Percentiles rank a stretch among this genome's conserved stretches.
These are phyloP conservation scores for Delphinella strobiligena DNA, from an alignment of 2,329 filamentous ascomycete genomes.

Conservation along the genomic window DNA sequence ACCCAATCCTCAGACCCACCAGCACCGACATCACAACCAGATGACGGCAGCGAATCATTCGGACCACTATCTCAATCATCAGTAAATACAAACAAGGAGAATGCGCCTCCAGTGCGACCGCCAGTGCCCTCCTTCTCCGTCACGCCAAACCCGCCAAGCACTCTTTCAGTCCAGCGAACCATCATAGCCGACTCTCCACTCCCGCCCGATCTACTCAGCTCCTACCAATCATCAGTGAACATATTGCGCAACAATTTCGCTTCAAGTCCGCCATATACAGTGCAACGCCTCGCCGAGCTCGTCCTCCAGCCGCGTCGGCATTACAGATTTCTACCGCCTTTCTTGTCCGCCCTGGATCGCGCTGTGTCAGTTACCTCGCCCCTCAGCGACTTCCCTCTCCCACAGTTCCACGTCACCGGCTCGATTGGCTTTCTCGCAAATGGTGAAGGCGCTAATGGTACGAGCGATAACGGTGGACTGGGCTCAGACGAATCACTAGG, in stretches of 20 bases:
- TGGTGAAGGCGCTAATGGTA: conserved; percentile 48
- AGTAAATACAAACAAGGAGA: conserved; percentile 55
- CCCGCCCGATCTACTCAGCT: conserved; percentile 50
- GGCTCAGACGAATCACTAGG: conserved; percentile 83
- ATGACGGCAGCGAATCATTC: conserved; percentile 1
- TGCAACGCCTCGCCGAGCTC: conserved; percentile 85
- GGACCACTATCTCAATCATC: conserved; percentile 13
- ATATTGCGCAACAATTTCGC: conserved; percentile 46
- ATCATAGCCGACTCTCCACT: conserved; percentile 23
- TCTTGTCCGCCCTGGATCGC: conserved; percentile 81
- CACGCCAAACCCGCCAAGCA: conserved; percentile 1
- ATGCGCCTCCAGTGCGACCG: conserved; percentile 29
- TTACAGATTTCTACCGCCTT: conserved; percentile 71
- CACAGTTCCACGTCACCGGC: conserved; percentile 39
- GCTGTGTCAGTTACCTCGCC: conserved; percentile 82
- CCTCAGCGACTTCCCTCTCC: conserved; percentile 70
- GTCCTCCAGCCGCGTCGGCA: conserved; percentile 63
- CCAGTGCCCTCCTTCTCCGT: conserved; percentile 30
- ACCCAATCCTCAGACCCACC: conserved; percentile 13
- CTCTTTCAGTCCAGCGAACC: neutral
- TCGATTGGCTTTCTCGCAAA: conserved; percentile 31
- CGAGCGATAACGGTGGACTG: conserved; percentile 38
- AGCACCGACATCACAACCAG: conserved; percentile 3
- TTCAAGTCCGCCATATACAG: conserved; percentile 72
- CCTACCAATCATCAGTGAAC: conserved; percentile 26